Percentiles rank a stretch among this genome's conserved stretches.
These are phyloP conservation scores for Dispira parvispora DNA, from an alignment of 192 early-diverging fungal species.

Conservation along the genomic window DNA sequence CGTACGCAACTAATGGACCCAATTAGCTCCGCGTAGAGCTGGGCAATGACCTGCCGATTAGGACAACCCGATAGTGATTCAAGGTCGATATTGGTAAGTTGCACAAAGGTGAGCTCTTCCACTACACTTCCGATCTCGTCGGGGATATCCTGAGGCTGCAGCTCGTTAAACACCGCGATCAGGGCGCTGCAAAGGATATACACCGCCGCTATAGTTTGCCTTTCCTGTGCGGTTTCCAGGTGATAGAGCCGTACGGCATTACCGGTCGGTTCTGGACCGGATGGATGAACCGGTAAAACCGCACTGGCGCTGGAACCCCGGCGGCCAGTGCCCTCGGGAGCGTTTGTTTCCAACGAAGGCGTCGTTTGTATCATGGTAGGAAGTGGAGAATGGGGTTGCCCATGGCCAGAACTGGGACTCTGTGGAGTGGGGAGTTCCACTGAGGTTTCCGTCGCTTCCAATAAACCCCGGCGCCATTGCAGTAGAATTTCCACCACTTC, in stretches of 20 bases:
- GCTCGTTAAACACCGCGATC: slow-evolving; percentile 63
- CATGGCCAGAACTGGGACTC: neutral
- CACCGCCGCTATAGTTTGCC: slow-evolving; percentile 42
- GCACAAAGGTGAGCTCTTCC: slow-evolving; percentile 88
- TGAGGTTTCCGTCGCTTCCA: slow-evolving; percentile 1
- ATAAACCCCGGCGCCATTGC: slow-evolving; percentile 43
- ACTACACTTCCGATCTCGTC: slow-evolving; percentile 71
- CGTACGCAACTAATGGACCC: slow-evolving; percentile 76
- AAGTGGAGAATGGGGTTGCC: neutral
- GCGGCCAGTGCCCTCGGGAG: neutral
- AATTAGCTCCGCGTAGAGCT: slow-evolving; percentile 83
- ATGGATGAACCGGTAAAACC: neutral
- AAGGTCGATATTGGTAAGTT: slow-evolving; percentile 71
- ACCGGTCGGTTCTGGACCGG: neutral
- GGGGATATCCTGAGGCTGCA: slow-evolving; percentile 51
- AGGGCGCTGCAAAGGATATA: slow-evolving; percentile 80
- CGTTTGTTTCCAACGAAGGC: neutral
- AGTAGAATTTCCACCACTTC: slow-evolving; percentile 37
- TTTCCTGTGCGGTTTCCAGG: slow-evolving; percentile 15
- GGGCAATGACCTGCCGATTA: slow-evolving; percentile 75
- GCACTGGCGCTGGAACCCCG: neutral
- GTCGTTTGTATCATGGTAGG: neutral
- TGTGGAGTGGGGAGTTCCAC: no score
- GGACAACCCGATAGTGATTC: slow-evolving; percentile 48
- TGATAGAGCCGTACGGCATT: neutral